These are phyloP conservation scores for Annulohypoxylon moriforme DNA, from an alignment of 495 filamentous ascomycete species.

Conservation along the genomic window DNA sequence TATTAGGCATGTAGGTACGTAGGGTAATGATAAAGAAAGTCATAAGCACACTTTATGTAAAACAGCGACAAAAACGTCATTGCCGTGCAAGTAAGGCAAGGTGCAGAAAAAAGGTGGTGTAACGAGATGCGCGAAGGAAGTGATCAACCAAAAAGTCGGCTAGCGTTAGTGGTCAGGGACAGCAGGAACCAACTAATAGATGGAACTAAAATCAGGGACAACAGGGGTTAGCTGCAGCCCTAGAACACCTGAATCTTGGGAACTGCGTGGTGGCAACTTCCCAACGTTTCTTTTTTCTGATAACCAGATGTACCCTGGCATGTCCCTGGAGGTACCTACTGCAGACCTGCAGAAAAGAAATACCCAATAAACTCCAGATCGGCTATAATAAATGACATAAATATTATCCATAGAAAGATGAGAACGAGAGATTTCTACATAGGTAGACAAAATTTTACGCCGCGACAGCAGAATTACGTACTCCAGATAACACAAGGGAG, in stretches of 20 bases:
- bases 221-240: conserved; percentile 46
- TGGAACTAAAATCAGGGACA: conserved; percentile 30
- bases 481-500: conserved; percentile 6
- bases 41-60: conserved; percentile 3
- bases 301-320: conserved; percentile 22
- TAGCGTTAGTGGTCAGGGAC: conserved; percentile 31
- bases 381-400: not conserved
- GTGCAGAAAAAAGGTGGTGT: conserved; percentile 20
- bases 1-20: not conserved
- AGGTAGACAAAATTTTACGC: not conserved
- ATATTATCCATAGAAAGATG: not conserved
- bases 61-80: conserved; percentile 39
- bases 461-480: not conserved
- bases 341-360: not conserved
- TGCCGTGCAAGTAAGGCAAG: not conserved
- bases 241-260: conserved; percentile 36
- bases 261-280: conserved; percentile 12
- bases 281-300: not conserved
- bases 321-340: too few species aligned
- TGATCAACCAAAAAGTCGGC: conserved; percentile 31
- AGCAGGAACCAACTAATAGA: conserved; percentile 38
- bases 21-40: not conserved
- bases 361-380: not conserved
- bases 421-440: not conserved
- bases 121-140: conserved; percentile 28